These are phyloP conservation scores for Fusarium sp. DNA, from an alignment of 2,329 filamentous ascomycete species.

Conservation along the genomic window DNA sequence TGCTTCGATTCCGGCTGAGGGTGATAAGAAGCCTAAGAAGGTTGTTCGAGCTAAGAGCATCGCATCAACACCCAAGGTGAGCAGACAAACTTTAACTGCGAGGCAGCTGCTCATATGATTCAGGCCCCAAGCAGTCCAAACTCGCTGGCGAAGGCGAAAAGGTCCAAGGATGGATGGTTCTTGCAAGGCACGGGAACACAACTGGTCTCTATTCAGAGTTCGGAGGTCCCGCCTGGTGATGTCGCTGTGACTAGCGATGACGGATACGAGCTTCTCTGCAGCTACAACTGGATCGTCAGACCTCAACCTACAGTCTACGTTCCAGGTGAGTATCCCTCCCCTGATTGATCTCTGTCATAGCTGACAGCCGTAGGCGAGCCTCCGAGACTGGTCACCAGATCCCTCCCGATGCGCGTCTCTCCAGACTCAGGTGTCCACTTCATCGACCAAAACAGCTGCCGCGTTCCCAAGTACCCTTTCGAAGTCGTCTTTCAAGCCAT, in stretches of 20 bases:
- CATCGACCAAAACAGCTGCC: conserved; percentile 29
- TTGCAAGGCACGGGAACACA: not conserved
- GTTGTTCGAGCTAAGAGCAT: not conserved
- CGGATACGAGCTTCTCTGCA: conserved; percentile 21
- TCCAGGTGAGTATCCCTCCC: conserved; percentile 2
- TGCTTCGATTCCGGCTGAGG: not conserved
- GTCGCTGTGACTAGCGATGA: not conserved
- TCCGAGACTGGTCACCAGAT: not conserved
- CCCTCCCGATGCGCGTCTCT: conserved; percentile 5
- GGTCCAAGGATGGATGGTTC: not conserved
- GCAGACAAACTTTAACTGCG: not conserved
- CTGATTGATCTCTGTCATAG: fast-evolving
- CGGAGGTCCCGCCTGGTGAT: not conserved
- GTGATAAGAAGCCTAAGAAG: not conserved
- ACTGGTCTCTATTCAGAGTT: not conserved
- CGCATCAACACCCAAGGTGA: not conserved
- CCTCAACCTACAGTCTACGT: conserved; percentile 11
- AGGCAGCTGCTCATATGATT: not conserved
- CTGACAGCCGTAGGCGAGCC: conserved; percentile 17
- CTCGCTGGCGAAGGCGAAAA: not conserved
- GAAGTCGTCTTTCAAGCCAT: conserved; percentile 47
- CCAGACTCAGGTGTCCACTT: conserved; percentile 7
- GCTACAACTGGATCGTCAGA: conserved; percentile 26
- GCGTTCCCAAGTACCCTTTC: conserved; percentile 40
- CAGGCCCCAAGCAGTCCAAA: not conserved